phyloP scores from a whole-genome alignment of 768 basidiomycete species.

The Leucocoprinus birnbaumii region DNA sequence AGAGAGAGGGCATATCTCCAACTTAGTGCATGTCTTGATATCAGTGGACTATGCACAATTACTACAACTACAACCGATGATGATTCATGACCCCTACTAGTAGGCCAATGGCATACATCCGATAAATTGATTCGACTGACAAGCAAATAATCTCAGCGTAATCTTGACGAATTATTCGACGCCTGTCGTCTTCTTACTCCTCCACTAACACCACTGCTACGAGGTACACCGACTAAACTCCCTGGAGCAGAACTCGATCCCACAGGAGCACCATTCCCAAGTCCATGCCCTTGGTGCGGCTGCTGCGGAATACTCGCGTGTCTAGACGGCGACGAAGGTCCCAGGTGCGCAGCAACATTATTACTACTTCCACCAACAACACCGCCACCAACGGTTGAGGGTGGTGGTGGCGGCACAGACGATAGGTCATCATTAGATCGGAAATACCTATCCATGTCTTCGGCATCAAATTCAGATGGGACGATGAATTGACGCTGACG shows the following conservation, averaged over 20 bases:
- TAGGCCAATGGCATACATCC: too few relatives aligned
- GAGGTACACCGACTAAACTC: background rate
- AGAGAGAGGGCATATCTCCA: too few relatives aligned
- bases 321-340: background rate
- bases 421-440: conserved; percentile 27
- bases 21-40: too few relatives aligned
- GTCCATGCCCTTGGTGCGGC: too few relatives aligned
- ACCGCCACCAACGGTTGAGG: background rate
- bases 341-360: too few relatives aligned
- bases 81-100: too few relatives aligned
- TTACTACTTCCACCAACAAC: background rate
- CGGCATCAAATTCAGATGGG: conserved; percentile 52
- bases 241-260: background rate
- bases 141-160: background rate
- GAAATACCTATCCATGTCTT: conserved; percentile 78
- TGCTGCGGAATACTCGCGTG: background rate
- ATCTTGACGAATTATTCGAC: background rate
- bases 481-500: conserved; percentile 23
- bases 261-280: background rate
- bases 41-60: too few relatives aligned
- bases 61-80: too few relatives aligned
- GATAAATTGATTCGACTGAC: too few relatives aligned
- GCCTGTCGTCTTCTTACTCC: background rate
- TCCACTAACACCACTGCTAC: background rate
- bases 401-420: background rate